These are phyloP conservation scores for Aspergillus intermedius DNA, from an alignment of 2,329 filamentous ascomycete genomes.

Conservation along the genomic window DNA sequence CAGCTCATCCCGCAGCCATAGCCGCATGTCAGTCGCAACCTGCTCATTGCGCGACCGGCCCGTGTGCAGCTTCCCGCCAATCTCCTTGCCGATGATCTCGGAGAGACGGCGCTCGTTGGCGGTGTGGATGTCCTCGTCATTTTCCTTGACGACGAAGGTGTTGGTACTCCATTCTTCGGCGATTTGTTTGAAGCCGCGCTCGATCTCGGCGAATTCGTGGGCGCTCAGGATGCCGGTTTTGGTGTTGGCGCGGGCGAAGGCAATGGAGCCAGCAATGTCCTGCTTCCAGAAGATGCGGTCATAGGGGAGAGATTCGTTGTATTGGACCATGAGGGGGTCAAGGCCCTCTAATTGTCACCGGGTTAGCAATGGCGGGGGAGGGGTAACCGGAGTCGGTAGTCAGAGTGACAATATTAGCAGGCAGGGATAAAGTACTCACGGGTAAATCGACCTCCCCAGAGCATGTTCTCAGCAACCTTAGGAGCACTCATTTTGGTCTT, in stretches of 20 bases:
- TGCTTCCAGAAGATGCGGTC: slow-evolving; percentile 72
- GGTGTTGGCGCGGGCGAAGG: slow-evolving; percentile 72
- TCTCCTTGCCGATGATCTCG: slow-evolving; percentile 79
- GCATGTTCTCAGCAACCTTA: slow-evolving; percentile 45
- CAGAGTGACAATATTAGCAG: not conserved
- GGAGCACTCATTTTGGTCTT: slow-evolving; percentile 27
- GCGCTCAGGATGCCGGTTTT: slow-evolving; percentile 67
- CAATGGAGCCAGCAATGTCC: slow-evolving; percentile 73
- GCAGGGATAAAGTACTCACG: slow-evolving; percentile 31
- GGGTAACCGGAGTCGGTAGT: slow-evolving; percentile 3
- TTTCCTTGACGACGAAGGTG: slow-evolving; percentile 31
- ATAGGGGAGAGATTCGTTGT: slow-evolving; percentile 75
- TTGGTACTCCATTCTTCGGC: slow-evolving; percentile 38
- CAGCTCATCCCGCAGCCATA: slow-evolving; percentile 77
- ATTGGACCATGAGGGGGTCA: slow-evolving; percentile 78
- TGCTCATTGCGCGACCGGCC: slow-evolving; percentile 85
- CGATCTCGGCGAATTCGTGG: slow-evolving; percentile 67
- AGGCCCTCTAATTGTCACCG: slow-evolving; percentile 55
- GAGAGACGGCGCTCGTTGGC: slow-evolving; percentile 67
- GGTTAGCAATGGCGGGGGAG: slow-evolving; percentile 10
- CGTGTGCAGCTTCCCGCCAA: slow-evolving; percentile 84
- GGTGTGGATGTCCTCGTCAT: slow-evolving; percentile 59
- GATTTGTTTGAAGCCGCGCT: slow-evolving; percentile 60
- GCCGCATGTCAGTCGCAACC: slow-evolving; percentile 79
- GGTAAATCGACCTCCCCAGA: slow-evolving; percentile 58